Conservation (phyloP, 495 filamentous ascomycete genomes). For the Trichoderma virens region DNA sequence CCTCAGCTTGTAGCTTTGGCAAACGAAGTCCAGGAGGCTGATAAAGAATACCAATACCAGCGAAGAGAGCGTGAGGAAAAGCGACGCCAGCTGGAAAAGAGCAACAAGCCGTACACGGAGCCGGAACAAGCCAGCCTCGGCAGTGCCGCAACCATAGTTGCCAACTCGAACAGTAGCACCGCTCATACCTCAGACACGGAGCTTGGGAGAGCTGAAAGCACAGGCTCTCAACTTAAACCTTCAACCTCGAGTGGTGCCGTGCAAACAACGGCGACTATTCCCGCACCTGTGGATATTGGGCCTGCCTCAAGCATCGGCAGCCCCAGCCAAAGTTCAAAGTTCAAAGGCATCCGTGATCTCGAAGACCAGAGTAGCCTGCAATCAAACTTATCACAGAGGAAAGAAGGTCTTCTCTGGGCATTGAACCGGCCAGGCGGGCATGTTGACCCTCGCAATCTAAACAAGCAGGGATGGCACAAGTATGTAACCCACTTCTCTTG, state of each 20-base stretch:
- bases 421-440: constrained; percentile 88
- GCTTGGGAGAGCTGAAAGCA: constrained; percentile 63
- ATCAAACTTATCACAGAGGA: constrained; percentile 45
- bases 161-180: constrained; percentile 31
- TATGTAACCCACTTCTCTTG: constrained; percentile 42
- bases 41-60: constrained; percentile 93
- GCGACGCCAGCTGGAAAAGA: constrained; percentile 80
- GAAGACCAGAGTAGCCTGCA: constrained; percentile 66
- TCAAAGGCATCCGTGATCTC: constrained; percentile 82
- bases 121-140: constrained; percentile 43
- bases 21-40: constrained; percentile 78
- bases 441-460: constrained; percentile 87
- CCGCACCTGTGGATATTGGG: constrained; percentile 23
- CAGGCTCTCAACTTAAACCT: constrained; percentile 53
- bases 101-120: constrained; percentile 70
- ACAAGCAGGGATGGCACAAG: constrained; percentile 99
- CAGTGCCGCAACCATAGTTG: constrained; percentile 17
- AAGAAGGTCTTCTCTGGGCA: constrained; percentile 93
- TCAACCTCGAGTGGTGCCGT: constrained; percentile 27
- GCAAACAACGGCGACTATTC: constrained; percentile 13
- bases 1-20: constrained; percentile 91
- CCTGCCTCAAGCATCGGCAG: constrained; percentile 28
- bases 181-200: constrained; percentile 50
- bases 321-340: constrained; percentile 55
- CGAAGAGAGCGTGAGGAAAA: constrained; percentile 91